phyloP scores from a whole-genome alignment of 306 rosid genomes.

The Prinsepia uniflora region DNA sequence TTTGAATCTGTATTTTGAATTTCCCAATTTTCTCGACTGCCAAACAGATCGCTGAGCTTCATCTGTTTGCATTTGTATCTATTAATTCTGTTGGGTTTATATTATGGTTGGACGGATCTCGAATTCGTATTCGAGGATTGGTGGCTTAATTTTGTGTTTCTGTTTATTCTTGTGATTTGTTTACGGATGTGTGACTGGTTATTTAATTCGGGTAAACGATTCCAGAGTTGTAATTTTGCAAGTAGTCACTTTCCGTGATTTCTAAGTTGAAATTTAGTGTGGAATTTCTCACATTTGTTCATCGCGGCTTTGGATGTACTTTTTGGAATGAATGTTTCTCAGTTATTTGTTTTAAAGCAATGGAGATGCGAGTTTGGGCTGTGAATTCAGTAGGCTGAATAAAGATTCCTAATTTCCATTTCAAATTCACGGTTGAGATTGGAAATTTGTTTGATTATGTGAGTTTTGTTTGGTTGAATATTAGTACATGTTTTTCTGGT shows the following conservation, averaged over 20 bases:
- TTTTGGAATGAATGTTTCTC: neutral
- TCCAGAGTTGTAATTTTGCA: neutral
- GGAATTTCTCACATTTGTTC: neutral
- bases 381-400: neutral
- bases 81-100: neutral
- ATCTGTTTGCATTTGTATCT: neutral
- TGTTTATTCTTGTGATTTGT: neutral
- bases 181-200: neutral
- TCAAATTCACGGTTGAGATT: neutral
- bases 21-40: neutral
- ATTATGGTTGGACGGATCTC: conserved; percentile 8
- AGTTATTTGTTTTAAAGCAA: neutral
- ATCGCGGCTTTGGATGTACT: neutral
- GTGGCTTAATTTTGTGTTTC: neutral
- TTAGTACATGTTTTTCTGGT: neutral
- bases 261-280: conserved; percentile 1
- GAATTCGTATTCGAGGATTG: conserved; percentile 12
- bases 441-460: neutral
- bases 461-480: neutral
- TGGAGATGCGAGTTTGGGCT: neutral
- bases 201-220: neutral
- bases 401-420: neutral
- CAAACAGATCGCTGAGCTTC: conserved; percentile 6
- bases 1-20: neutral
- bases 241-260: neutral